Base-by-base conservation (phyloP, 2,329 filamentous ascomycete genomes). In the Furcasterigmium furcatum region DNA sequence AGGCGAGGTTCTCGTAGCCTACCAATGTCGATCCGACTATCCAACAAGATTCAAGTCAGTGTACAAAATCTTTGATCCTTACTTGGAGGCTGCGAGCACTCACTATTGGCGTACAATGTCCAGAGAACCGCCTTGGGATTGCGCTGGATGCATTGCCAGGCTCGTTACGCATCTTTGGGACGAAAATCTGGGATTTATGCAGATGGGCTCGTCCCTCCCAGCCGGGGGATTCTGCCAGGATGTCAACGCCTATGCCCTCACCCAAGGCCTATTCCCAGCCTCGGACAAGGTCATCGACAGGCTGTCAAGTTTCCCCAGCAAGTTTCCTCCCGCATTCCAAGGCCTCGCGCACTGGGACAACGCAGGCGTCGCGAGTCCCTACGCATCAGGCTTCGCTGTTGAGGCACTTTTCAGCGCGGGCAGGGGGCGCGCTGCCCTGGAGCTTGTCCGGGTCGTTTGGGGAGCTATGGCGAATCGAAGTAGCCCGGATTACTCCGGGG, bases 1-100 rank as follows among this genome's bases (percentile, higher is more conserved):
- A 38, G 1, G 50, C 52, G 1, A 54, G 38, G 43, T 54, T 54
- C 38, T 54, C 52, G 20, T 46, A 54, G 10, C 52, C 52, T 30
- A 54, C 48, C 29, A 53, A 40, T 24, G 43, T 44, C 22, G 48
- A 46, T 9, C 48, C 48, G 9, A 50, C 48, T 50, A 12, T 14
- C 9, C 41, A 20, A 20, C n/a, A n/a, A n/a, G n/a, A n/a, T n/a
- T n/a, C n/a, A n/a, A 16, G 46, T 48, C 38, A n/a, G n/a, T n/a
- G 45, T 32, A 46, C 9, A n/a, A n/a, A 32, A 16, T 3, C 18
- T 36, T 44, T 40, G 18, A 18, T 21, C 24, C 13, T 12, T 8
- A 13, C 21, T 4, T 19, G n/a, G 14, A 8, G 13, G 5, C 8
- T 35, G 29, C 21, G 19, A 21, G 40, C n/a, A 30, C 46, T 41